Evolutionary conservation across 257 asterid genomes (phyloP).

Genomic region (Scutellaria barbata): DNA sequence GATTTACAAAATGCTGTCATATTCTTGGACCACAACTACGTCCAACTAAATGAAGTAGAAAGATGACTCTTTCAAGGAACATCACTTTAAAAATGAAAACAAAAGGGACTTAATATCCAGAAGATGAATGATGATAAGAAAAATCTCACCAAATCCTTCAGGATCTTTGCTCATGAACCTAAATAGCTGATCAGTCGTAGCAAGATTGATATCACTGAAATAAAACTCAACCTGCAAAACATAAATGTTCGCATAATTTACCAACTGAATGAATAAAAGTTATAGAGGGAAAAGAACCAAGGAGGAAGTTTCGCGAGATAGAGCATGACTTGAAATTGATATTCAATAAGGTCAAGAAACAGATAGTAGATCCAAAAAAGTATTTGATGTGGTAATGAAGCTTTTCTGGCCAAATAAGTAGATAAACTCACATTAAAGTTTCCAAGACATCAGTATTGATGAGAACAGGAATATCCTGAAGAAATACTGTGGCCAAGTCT

Average conservation of each 20-base stretch:
- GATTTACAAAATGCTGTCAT: not conserved
- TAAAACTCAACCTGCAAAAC: constrained; percentile 76
- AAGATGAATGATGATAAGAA: constrained; percentile 14
- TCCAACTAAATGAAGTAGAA: constrained; percentile 26
- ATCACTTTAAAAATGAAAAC: constrained; percentile 12
- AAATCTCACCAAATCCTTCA: constrained; percentile 71
- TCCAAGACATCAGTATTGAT: not conserved
- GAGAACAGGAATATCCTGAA: not conserved
- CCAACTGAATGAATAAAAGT: no score
- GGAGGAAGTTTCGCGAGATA: not conserved
- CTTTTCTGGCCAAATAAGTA: not conserved
- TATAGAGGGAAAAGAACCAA: not conserved
- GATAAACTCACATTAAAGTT: not conserved
- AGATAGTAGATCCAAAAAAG: not conserved
- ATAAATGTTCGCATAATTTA: constrained; percentile 6
- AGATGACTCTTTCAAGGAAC: constrained; percentile 7
- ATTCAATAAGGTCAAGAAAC: not conserved
- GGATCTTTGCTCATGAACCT: constrained; percentile 73
- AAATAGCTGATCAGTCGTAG: constrained; percentile 76
- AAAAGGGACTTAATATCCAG: not conserved
- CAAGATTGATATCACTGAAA: constrained; percentile 85
- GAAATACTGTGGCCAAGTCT: not conserved
- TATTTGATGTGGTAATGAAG: not conserved
- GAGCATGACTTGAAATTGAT: not conserved
- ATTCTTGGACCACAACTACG: constrained; percentile 6